Base-by-base conservation (phyloP, 163 green algal species). In the Chlamydomonas reinhardtii region DNA sequence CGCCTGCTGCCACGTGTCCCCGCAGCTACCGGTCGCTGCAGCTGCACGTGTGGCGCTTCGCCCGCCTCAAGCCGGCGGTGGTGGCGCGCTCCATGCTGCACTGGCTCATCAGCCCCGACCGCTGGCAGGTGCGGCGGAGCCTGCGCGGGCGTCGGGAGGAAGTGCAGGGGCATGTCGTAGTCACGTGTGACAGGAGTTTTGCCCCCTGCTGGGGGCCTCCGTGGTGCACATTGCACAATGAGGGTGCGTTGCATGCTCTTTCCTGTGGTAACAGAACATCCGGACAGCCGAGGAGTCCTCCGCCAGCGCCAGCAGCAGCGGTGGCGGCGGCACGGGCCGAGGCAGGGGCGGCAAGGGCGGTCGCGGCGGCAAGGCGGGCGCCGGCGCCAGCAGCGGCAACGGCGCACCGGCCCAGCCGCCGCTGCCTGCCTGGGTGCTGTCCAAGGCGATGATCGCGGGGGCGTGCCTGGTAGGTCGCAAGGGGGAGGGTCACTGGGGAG, bases 51-150 rank as follows among this genome's bases (percentile, higher is more conserved):
- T 74, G 73, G 73, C 25, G 48, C 64, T 89, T 90, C 72, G 34
- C 79, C 0, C 31, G 78, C 17, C 73, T 84, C 25, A 37, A 35
- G 11, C 66, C 84, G 14, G 83, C 86, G 27, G 32, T 91, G 4
- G 78, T 96, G 19, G 87, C 91, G 3, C 91, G 94, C 22, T 95
- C 93, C 14, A 62, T 86, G 2, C n/a, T 93, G 77, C 93, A 96
- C 88, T 59, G 82, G 25, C 61, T 89, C 24, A 75, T 96, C 14
- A 72, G 68, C 32, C 85, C 77, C 12, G 59, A 66, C 22, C 56
- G 77, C 8, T 91, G 76, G 89, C 71, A 85, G 74, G 75, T 62
- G 71, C 22, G 34, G 61, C 70, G 80, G 61, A 54, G 70, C 25
- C 39, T 37, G 48, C 12, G 48, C 12, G 48, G 48, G 43, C 6